These are phyloP conservation scores for Pseudozyma tsukubaensis DNA, from an alignment of 1,284 basidiomycete genomes.

Conservation along the genomic window DNA sequence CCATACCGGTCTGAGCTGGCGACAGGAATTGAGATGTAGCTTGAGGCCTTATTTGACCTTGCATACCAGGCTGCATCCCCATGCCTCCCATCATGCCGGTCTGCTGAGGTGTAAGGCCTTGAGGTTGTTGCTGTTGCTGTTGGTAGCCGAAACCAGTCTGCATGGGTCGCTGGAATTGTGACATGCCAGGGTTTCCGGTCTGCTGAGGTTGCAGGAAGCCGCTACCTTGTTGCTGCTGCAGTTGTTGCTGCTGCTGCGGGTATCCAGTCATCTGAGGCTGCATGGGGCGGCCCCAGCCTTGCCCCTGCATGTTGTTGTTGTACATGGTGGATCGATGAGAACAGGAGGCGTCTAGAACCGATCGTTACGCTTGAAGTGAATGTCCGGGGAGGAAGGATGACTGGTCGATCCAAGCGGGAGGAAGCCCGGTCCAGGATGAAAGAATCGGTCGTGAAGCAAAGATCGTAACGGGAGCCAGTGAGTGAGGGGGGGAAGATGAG, in stretches of 20 bases:
- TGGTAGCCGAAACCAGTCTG: conserved; percentile 44
- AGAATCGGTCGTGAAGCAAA: background rate
- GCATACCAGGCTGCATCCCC: conserved; percentile 28
- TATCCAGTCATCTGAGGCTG: conserved; percentile 58
- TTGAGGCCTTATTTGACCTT: conserved; percentile 25
- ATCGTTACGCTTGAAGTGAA: conserved; percentile 7
- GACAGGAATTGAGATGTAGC: conserved; percentile 40
- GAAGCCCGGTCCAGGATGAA: background rate
- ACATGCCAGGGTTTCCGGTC: conserved; percentile 54
- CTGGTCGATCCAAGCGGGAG: background rate
- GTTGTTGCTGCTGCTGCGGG: conserved; percentile 54
- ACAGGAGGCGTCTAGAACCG: conserved; percentile 9
- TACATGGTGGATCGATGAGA: conserved; percentile 38
- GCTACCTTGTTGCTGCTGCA: conserved; percentile 48
- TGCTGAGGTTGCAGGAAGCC: conserved; percentile 55
- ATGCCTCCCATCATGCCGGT: conserved; percentile 46
- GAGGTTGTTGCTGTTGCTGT: conserved; percentile 44
- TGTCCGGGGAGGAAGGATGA: background rate
- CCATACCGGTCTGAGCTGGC: conserved; percentile 54
- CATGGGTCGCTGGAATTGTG: conserved; percentile 57
- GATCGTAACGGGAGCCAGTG: background rate
- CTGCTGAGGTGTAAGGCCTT: conserved; percentile 38
- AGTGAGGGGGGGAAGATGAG: background rate
- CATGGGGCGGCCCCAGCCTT: conserved; percentile 55
- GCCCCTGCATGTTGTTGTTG: conserved; percentile 59